A percentile compares a stretch with the other conserved stretches of the same genome.
These are phyloP conservation scores for Cladosporium sp. DNA, from an alignment of 2,329 filamentous ascomycete species.

Conservation along the genomic window DNA sequence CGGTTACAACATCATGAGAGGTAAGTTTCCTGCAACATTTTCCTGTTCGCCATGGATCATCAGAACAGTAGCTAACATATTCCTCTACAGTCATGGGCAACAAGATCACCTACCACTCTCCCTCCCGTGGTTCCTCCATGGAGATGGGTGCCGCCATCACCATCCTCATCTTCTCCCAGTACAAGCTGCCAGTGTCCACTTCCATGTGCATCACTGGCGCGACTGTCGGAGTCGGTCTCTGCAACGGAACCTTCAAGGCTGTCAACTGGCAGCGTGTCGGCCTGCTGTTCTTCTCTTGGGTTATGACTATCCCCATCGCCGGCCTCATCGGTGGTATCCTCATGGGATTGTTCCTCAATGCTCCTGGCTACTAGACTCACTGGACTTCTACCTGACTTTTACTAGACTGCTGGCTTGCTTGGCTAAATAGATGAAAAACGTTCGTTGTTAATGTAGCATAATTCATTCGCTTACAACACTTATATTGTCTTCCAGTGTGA, in stretches of 20 bases:
- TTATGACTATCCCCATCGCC: constrained; percentile 56
- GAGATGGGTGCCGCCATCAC: constrained; percentile 60
- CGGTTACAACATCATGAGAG: constrained; percentile 62
- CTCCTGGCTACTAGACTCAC: constrained; percentile 41
- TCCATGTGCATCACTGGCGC: constrained; percentile 62
- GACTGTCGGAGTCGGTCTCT: constrained; percentile 60
- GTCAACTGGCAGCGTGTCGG: constrained; percentile 62
- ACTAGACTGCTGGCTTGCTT: too few species aligned
- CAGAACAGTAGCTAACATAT: not conserved
- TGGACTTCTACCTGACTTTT: not conserved
- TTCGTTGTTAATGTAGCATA: not conserved
- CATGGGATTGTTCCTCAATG: constrained; percentile 61
- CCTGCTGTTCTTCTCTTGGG: constrained; percentile 58
- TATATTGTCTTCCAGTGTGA: constrained; percentile 22
- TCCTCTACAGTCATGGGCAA: constrained; percentile 51
- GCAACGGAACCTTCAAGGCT: constrained; percentile 54
- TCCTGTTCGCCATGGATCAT: constrained; percentile 35
- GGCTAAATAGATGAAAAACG: not conserved
- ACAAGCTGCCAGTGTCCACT: constrained; percentile 60
- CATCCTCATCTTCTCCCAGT: constrained; percentile 60
- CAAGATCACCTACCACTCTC: constrained; percentile 57
- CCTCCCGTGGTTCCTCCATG: constrained; percentile 57
- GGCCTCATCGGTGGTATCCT: constrained; percentile 56
- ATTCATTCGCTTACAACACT: not conserved
- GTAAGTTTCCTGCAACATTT: constrained; percentile 33